Base-by-base conservation (phyloP, 495 filamentous ascomycete species). In the Rhypophila decipiens region DNA sequence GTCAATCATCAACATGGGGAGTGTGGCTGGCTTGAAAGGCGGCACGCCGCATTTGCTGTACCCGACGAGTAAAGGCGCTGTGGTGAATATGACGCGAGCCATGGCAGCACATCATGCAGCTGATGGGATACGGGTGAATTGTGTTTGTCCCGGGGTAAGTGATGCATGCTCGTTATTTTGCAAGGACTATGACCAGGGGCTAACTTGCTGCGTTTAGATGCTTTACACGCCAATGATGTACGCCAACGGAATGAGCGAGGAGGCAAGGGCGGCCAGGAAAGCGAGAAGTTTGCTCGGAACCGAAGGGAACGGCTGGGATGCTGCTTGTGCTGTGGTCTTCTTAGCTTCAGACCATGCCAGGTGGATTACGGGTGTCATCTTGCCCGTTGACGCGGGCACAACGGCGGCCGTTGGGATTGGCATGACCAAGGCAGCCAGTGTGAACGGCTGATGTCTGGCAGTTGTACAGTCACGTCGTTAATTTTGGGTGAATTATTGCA, bases 191-290 rank as follows among this genome's bases (percentile, higher is more conserved):
- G n/a, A n/a, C n/a, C n/a, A n/a, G n/a, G 7, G 27, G 13, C 27
- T 31, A 13, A 31, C 13, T 7, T 31, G 7, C 13, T 31, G 27
- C 27, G 27, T 7, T n/a, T 31, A 31, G 27, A 78, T 78, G 73
- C 64, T 82, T 3, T 82, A 74, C 46, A 80, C 75, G 18, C 75
- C 78, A 0, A 80, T 80, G 77, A 74, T 80, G 65, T 75, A 74
- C 51, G 66, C 57, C 1, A 59, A 65, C 5, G 77, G 75, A 0
- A 78, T 79, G 72, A 73, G 61, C 24, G 64, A 71, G 15, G 70
- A 77, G 46, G 59, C 61, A 2, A 51, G 78, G 46, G 63, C 68
- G 33, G 67, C 72, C 18, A 55, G 78, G 31, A 68, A 61, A 24
- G 64, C 67, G 27, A 53, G 71, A 27, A 80, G 72, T 56, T 56